A percentile compares a stretch with the other conserved stretches of the same genome.
Evolutionary conservation across 2,329 filamentous ascomycete genomes (phyloP).

Genomic region (Simplicillium sp.): DNA sequence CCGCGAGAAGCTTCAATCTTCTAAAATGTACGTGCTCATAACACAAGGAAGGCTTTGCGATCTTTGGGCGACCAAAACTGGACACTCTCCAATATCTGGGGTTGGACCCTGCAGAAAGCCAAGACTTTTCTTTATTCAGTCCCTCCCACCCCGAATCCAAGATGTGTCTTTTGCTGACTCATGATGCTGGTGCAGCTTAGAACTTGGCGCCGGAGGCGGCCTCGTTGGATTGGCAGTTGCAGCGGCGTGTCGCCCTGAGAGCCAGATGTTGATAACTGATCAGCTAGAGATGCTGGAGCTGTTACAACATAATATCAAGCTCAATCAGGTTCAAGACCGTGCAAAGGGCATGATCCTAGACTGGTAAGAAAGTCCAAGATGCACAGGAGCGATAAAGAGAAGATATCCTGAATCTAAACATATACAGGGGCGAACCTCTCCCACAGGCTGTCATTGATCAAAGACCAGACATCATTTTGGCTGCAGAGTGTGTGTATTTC

Average conservation of each 20-base stretch:
- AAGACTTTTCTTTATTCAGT: too few species aligned
- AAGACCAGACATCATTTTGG: constrained; percentile 74
- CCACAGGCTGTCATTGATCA: constrained; percentile 40
- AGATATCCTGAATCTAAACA: too few species aligned
- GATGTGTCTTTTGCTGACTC: constrained; percentile 2
- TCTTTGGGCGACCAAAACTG: neutral
- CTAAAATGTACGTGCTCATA: constrained; percentile 55
- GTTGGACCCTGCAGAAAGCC: too few species aligned
- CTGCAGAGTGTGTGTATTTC: constrained; percentile 95
- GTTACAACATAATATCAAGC: constrained; percentile 77
- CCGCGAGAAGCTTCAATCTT: constrained; percentile 48
- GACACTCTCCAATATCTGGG: too few species aligned
- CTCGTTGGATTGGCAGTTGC: constrained; percentile 64
- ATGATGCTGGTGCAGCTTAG: constrained; percentile 48
- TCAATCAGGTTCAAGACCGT: constrained; percentile 60
- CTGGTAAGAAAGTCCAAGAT: constrained; percentile 48
- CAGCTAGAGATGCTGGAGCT: constrained; percentile 75
- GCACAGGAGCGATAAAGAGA: too few species aligned
- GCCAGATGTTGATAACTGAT: constrained; percentile 72
- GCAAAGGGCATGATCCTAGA: constrained; percentile 67
- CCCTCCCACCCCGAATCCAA: too few species aligned
- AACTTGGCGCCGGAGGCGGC: constrained; percentile 86
- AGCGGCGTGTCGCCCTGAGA: constrained; percentile 40
- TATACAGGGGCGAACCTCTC: constrained; percentile 49
- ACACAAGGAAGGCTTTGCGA: neutral